Base-by-base conservation (phyloP, 2,329 filamentous ascomycete genomes). In the Verticillium klebahnii region DNA sequence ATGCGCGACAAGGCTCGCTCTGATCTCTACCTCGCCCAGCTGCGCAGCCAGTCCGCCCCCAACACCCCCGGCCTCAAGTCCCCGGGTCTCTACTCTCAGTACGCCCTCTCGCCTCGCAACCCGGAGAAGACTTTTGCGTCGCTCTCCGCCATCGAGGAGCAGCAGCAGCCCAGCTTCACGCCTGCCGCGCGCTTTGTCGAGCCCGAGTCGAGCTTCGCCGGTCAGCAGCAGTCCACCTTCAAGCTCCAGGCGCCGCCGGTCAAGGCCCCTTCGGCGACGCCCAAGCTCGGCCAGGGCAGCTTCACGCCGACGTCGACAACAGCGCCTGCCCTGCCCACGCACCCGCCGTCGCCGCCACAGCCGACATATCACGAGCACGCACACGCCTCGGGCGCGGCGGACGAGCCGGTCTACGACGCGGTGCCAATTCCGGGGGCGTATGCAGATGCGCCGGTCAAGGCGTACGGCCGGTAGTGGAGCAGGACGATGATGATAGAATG, bases 341-440 rank as follows among this genome's bases (percentile, higher is more conserved):
- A 54, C n/a, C 58, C 58, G 25, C 62, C 68, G 60, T 73, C 74
- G 14, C 70, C 74, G 58, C 80, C 82, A 68, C 80, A 79, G 60
- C 70, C 82, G 62, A 83, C 88, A 67, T 79, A 82, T 68, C 79
- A 78, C 59, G 70, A 82, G 64, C 83, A 89, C 67, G 82, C 88
- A 58, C 90, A 92, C 67, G 87, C 88, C 19, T 84, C 83, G 12
- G 84, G 87, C 31, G 90, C 90, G 11, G 88, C 90, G 0, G 90
- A 93, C 57, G 94, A 97, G 82, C 86, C 90, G 69, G 86, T 88
- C 57, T 97, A 97, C 74, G 93, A 89, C 14, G 80, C 89, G 25
- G 94, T 97, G 36, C 92, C 93, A 0, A 97, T 97, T 63, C 94
- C 94, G 0, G 91, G 90, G 6, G 91, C 93, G 0, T 97, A 97